Base-by-base conservation (phyloP, 2,329 filamentous ascomycete species). In the Ophiostoma sp. region DNA sequence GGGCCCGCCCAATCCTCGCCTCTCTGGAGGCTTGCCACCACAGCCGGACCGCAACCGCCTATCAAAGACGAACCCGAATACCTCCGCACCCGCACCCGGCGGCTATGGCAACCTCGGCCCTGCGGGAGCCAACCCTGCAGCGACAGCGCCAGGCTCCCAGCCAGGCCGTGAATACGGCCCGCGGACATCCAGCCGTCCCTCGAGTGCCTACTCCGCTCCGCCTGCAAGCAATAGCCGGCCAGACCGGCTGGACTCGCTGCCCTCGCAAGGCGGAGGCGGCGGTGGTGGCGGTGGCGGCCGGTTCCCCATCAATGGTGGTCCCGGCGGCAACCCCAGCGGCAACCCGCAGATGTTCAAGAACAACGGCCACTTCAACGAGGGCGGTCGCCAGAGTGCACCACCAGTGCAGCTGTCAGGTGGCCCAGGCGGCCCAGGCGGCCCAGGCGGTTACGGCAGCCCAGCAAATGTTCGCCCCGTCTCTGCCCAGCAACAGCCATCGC, bases 141-240 rank as follows among this genome's bases (percentile, higher is more conserved):
- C 49, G 27, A 55, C n/a, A 18, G 7, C 49, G 4, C 49, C 6
- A 18, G 49, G 49, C 8, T 4, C n/a, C 1, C 72, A 77, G 49
- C 74, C 77, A 3, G 77, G 75, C 5, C 74, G 75, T 27, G 77
- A 78, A 45, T 81, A 81, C 62, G 81, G 80, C 14, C 76, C 78
- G 5, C 78, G 80, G 5, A 75, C 72, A 6, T 76, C 75, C 60
- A 76, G 76, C 40, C 75, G 75, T 36, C 77, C 75, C 1, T 76
- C 72, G 55, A 74, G 74, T 65, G 69, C 69, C 1, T 76, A 77
- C 65, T 16, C 12, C n/a, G 40, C 14, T 5, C 44, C 68, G 4
- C 38, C 52, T 3, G 38, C 60, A 9, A 64, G 36, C 27, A 62
- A 58, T 14, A 65, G 60, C 68, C 75, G 70, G 71, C 77, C 70